Evolutionary conservation across 805 yeast genomes (phyloP).

Genomic region (Isabelozyma rhagii): DNA sequence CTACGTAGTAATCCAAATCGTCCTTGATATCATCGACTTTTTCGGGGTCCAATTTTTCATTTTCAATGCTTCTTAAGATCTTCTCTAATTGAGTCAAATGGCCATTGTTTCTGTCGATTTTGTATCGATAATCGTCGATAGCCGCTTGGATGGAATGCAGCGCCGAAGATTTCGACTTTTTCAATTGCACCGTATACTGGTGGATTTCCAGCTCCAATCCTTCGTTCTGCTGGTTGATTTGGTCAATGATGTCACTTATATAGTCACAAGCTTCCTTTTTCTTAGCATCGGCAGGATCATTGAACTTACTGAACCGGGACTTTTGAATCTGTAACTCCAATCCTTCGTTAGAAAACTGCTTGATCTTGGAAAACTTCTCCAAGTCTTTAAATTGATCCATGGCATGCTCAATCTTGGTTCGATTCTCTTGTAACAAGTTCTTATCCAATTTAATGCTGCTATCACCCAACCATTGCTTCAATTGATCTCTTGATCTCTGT

Average conservation of each 20-base stretch:
- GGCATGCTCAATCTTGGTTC: constrained; percentile 73
- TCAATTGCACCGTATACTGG: constrained; percentile 25
- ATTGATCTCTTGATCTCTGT: constrained; percentile 91
- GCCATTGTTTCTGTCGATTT: constrained; percentile 69
- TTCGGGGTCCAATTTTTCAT: constrained; percentile 76
- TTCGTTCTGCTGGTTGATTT: constrained; percentile 78
- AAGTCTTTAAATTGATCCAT: constrained; percentile 96
- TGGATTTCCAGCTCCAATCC: constrained; percentile 65
- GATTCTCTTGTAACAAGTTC: constrained; percentile 51
- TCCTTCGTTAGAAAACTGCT: constrained; percentile 93
- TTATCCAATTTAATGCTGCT: constrained; percentile 80
- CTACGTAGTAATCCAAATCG: constrained; percentile 90
- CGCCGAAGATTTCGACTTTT: constrained; percentile 54
- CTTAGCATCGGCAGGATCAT: constrained; percentile 77
- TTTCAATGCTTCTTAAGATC: constrained; percentile 72
- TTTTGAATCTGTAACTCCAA: constrained; percentile 60
- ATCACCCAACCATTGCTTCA: constrained; percentile 90
- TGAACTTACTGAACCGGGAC: constrained; percentile 25
- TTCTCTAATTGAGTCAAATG: constrained; percentile 78
- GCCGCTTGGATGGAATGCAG: constrained; percentile 43
- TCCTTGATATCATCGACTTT: constrained; percentile 75
- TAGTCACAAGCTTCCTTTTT: constrained; percentile 71
- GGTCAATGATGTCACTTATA: constrained; percentile 69
- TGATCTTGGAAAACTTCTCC: constrained; percentile 89
- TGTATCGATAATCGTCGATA: constrained; percentile 59